phyloP scores from a whole-genome alignment of 164 flowering plant genomes.

The Nymphaea colorata region DNA sequence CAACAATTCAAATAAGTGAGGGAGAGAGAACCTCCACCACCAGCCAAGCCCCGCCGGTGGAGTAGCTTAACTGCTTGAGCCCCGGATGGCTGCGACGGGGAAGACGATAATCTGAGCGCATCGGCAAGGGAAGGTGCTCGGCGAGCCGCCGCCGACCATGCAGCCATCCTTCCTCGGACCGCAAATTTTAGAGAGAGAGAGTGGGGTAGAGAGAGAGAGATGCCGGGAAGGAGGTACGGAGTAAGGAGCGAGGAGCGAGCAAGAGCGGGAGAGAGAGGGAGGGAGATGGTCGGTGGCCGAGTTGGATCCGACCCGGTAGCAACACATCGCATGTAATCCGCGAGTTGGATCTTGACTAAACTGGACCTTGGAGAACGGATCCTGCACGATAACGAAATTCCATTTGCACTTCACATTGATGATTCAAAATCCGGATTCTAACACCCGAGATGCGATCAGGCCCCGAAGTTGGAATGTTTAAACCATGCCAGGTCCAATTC shows the following conservation, averaged over 20 bases:
- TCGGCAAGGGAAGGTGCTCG: slow-evolving; percentile 15
- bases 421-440: too few relatives aligned
- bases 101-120: slow-evolving; percentile 1
- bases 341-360: too few relatives aligned
- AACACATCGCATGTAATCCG: too few relatives aligned
- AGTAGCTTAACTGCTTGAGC: slow-evolving; percentile 21
- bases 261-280: neutral
- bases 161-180: slow-evolving; percentile 13
- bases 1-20: neutral
- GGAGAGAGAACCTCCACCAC: slow-evolving; percentile 35
- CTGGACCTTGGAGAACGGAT: too few relatives aligned
- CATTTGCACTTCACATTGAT: too few relatives aligned
- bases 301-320: too few relatives aligned
- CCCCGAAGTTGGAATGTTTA: too few relatives aligned
- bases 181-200: neutral
- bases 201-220: slow-evolving; percentile 2
- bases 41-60: slow-evolving; percentile 68
- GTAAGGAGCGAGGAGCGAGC: neutral
- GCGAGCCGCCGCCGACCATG: slow-evolving; percentile 17
- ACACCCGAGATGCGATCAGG: too few relatives aligned
- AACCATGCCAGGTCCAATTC: too few relatives aligned
- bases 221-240: neutral
- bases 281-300: neutral
- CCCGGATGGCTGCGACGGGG: slow-evolving; percentile 11
- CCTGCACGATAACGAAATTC: too few relatives aligned